Conservation (phyloP, 2,329 filamentous ascomycete species). For the Penicillium sp. region DNA sequence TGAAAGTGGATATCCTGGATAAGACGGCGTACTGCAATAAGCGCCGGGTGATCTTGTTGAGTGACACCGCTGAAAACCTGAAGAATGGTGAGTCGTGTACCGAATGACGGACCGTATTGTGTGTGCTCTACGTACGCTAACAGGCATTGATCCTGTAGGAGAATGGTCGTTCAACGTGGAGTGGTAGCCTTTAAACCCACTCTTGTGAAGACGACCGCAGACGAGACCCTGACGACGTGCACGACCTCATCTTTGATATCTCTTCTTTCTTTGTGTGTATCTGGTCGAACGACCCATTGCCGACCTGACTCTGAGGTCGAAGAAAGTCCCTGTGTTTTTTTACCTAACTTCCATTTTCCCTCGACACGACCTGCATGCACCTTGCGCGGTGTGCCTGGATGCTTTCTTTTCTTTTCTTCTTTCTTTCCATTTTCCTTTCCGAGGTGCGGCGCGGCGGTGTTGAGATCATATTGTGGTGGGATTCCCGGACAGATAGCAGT, state of each 20-base stretch:
- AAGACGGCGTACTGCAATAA: constrained; percentile 98
- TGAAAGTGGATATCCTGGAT: constrained; percentile 98
- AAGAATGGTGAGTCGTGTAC: constrained; percentile 66
- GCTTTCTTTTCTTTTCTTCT: neutral
- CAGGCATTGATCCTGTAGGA: constrained; percentile 25
- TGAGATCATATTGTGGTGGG: constrained; percentile 11
- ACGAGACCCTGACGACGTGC: constrained; percentile 18
- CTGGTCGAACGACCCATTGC: too few species aligned
- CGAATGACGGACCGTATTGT: too few species aligned
- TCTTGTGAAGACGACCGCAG: constrained; percentile 13
- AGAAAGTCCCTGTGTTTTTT: neutral
- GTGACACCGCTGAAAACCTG: constrained; percentile 89
- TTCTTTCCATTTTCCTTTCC: constrained; percentile 2
- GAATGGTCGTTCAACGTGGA: constrained; percentile 49
- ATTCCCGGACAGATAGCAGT: constrained; percentile 10
- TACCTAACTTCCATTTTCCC: neutral
- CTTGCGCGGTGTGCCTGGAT: neutral
- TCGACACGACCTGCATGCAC: neutral
- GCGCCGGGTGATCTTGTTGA: constrained; percentile 80
- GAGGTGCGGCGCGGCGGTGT: constrained; percentile 17
- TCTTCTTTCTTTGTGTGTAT: neutral
- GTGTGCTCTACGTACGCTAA: constrained; percentile 1
- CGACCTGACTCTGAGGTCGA: too few species aligned
- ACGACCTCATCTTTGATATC: constrained; percentile 9
- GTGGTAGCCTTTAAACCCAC: constrained; percentile 29